A percentile compares a stretch with the other conserved stretches of the same genome.
Conservation (phyloP, 2,329 filamentous ascomycete genomes). For the Exophiala spinifera region DNA sequence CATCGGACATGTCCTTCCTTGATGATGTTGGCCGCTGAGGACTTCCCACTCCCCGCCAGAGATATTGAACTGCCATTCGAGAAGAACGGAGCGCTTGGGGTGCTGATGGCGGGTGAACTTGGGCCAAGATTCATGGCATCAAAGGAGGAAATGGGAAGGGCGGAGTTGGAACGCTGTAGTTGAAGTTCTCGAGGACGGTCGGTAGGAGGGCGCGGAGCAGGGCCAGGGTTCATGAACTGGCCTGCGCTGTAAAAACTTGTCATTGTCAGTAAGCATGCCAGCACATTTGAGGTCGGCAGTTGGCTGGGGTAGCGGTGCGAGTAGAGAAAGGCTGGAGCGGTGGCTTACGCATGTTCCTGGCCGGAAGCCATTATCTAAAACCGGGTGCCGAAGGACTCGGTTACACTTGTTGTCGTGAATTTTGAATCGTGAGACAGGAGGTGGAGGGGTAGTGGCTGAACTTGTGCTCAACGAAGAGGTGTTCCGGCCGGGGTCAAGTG, state of each 20-base stretch:
- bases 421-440: conserved; percentile 14
- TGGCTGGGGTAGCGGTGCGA: background rate
- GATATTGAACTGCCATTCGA: conserved; percentile 71
- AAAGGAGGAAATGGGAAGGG: conserved; percentile 70
- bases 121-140: conserved; percentile 69
- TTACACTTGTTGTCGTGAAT: conserved; percentile 10
- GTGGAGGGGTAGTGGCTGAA: conserved; percentile 5
- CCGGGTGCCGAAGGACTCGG: conserved; percentile 2
- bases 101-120: conserved; percentile 59
- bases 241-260: conserved; percentile 58
- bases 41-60: conserved; percentile 56
- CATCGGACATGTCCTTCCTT: conserved; percentile 58
- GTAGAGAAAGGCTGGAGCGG: background rate
- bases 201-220: conserved; percentile 83
- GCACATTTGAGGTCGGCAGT: background rate
- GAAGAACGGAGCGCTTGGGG: conserved; percentile 59
- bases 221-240: conserved; percentile 94
- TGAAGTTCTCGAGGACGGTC: conserved; percentile 73
- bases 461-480: conserved; percentile 16
- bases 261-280: conserved; percentile 9
- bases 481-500: conserved; percentile 8
- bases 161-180: conserved; percentile 69
- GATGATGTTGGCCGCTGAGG: conserved; percentile 67
- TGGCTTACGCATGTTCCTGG: conserved; percentile 22
- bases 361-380: conserved; percentile 20